phyloP scores from a whole-genome alignment of 495 filamentous ascomycete species.

The Durotheca rogersii region DNA sequence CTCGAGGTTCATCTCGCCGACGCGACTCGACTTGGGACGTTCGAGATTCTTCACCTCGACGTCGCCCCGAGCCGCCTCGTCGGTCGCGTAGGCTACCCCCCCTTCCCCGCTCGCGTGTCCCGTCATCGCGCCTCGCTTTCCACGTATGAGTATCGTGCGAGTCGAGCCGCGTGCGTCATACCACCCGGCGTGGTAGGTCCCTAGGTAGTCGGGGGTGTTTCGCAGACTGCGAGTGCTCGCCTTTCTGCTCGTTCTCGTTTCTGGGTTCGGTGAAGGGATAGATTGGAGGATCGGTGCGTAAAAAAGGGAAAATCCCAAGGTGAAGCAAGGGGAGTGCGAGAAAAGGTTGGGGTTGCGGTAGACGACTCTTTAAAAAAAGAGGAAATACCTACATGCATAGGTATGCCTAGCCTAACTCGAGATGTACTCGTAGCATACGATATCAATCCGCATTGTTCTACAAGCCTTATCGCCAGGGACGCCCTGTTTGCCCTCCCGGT shows the following conservation, averaged over 20 bases:
- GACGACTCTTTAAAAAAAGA: neutral
- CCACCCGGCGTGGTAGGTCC: too few species aligned
- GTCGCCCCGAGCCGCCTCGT: constrained; percentile 11
- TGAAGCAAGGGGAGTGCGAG: neutral
- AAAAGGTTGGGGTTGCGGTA: neutral
- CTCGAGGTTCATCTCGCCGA: constrained; percentile 56
- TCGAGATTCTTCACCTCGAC: constrained; percentile 55
- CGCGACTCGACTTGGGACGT: constrained; percentile 45
- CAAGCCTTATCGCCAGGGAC: too few species aligned
- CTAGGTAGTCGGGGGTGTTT: too few species aligned
- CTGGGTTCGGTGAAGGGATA: too few species aligned
- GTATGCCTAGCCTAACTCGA: neutral
- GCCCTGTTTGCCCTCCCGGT: too few species aligned
- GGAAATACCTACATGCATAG: neutral
- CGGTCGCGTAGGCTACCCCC: constrained; percentile 8
- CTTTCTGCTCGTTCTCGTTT: too few species aligned
- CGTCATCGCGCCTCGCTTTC: constrained; percentile 9
- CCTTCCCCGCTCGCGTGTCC: neutral
- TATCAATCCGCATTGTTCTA: too few species aligned
- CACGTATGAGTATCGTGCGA: too few species aligned
- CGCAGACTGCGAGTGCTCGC: too few species aligned
- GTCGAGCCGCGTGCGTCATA: too few species aligned
- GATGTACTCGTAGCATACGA: too few species aligned
- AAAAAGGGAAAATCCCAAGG: neutral
- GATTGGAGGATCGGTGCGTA: too few species aligned